Percentiles rank a stretch among this genome's conserved stretches.
These are phyloP conservation scores for Ustilago cynodontis DNA, from an alignment of 1,284 basidiomycete species.

Conservation along the genomic window DNA sequence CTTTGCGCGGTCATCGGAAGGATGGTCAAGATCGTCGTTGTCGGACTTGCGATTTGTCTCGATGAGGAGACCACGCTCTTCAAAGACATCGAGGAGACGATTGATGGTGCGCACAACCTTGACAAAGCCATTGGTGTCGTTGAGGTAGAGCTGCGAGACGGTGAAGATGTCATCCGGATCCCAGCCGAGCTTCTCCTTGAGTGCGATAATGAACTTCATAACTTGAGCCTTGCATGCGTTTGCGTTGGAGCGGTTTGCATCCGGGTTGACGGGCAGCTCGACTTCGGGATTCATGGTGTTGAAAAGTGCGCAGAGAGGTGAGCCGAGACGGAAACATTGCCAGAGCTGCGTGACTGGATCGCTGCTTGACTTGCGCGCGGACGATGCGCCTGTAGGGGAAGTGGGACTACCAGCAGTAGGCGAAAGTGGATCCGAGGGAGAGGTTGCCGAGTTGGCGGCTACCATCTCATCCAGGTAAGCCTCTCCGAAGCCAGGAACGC, in stretches of 20 bases:
- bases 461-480: slow-evolving; percentile 52
- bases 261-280: slow-evolving; percentile 73
- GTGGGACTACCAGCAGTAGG: slow-evolving; percentile 28
- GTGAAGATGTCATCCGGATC: slow-evolving; percentile 73
- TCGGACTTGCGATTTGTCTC: slow-evolving; percentile 73
- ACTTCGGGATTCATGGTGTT: slow-evolving; percentile 83
- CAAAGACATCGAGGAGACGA: slow-evolving; percentile 84
- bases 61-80: slow-evolving; percentile 77
- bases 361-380: slow-evolving; percentile 23
- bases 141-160: slow-evolving; percentile 82
- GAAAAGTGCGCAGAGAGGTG: slow-evolving; percentile 93
- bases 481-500: slow-evolving; percentile 70
- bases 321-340: slow-evolving; percentile 91
- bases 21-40: slow-evolving; percentile 57
- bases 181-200: slow-evolving; percentile 73
- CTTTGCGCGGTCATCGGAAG: slow-evolving; percentile 77
- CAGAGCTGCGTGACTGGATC: slow-evolving; percentile 86
- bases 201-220: slow-evolving; percentile 74
- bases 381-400: slow-evolving; percentile 20
- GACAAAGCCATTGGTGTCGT: slow-evolving; percentile 92
- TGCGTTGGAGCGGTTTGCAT: slow-evolving; percentile 75
- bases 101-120: slow-evolving; percentile 93
- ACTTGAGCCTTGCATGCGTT: slow-evolving; percentile 78
- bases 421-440: slow-evolving; percentile 29
- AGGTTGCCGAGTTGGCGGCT: slow-evolving; percentile 25